Base-by-base conservation (phyloP, 768 basidiomycete genomes). In the Sistotremastrum suecicum region DNA sequence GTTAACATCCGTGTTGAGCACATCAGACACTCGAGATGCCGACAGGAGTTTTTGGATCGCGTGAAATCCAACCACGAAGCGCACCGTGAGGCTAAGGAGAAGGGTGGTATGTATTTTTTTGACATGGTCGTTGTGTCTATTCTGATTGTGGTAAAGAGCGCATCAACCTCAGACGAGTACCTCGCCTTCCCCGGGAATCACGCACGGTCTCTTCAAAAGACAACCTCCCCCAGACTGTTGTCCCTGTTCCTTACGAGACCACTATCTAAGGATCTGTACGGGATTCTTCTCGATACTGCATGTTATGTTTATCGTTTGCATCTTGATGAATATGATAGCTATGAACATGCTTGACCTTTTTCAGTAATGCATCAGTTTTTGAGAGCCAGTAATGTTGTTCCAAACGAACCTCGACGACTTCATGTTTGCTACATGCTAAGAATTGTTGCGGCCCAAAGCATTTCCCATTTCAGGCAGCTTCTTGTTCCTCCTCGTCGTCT, bases 1-100 rank as follows among this genome's bases (percentile, higher is more conserved):
- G 94, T 99, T 66, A 99, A 98, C 80, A 68, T 95, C 70, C 85
- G 88, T 53, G 75, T 91, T 58, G 94, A 97, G 74, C 94, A 98
- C 71, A 70, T 94, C 63, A 77, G 69, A 59, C 94, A 97, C 78
- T 97, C 92, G 57, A 89, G 88, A 69, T 97, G 94, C 67, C 79
- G 94, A 59, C 82, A 92, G 68, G 94, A 97, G 67, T 99, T 99
- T 71, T 70, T 95, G 63, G 86, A 89, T 66, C 74, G 95, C 55
- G 95, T 98, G 60, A 86, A 94, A 77, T 66, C 71, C 54, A 98
- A 98, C 73, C 84, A 85, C 51, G 74, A 72, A 20, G 77, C 79
- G 52, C 89, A 85, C 62, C 78, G 62, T 53, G 86, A 75, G 57
- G 91, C 92, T 42, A 89, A 87, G 75, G 82, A 74, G 66, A 87